Evolutionary conservation across 495 filamentous ascomycete species (phyloP), one percentile per base, ranked within the genome.

Genomic region (Aeminium ludgeri): DNA sequence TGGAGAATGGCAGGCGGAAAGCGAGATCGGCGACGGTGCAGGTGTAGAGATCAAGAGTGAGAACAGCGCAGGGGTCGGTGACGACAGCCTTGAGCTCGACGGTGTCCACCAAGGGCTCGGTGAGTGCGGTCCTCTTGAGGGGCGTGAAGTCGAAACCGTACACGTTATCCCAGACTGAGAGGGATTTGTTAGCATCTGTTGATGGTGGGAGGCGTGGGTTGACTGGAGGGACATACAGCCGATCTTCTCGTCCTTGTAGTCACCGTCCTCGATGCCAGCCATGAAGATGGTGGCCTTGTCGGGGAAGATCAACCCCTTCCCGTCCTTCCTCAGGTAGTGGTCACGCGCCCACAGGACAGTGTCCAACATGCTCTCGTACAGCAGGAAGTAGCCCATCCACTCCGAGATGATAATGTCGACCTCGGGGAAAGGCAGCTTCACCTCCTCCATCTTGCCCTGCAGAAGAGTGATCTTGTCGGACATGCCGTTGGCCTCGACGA

Each of bases 351-450:
- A 92, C 30, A 99, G 74, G 11, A 99, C 91, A 29, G 82, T 91
- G 45, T 93, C 87, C 44, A 99, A 65, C 89, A 99, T 99, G 65
- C 79, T 82, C 69, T 99, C 89, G 65, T 95, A 99, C 31, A 96
- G 73, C 34, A 99, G 72, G 65, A 89, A 92, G 66, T 99, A 99
- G 34, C 89, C 89, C 89, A 99, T 99, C 89, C 89, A 99, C 65
- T 99, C 89, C 23, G 83, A 92, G 46, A 99, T 83, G 63, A 99
- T 99, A 55, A 99, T 87, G 60, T 99, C 89, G 50, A 99, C 91
- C 55, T 92, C 74, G 23, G 70, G 66, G 49, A 86, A 86, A 17
- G 91, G 89, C 18, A 99, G 75, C 17, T 65, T 51, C 27, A 94
- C 86, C 51, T 99, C 91, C 63, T 99, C 89, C 74, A 99, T 87